Percentiles rank a stretch among this genome's conserved stretches.
These are phyloP conservation scores for Quercus dentata DNA, from an alignment of 306 rosid species.

Conservation along the genomic window DNA sequence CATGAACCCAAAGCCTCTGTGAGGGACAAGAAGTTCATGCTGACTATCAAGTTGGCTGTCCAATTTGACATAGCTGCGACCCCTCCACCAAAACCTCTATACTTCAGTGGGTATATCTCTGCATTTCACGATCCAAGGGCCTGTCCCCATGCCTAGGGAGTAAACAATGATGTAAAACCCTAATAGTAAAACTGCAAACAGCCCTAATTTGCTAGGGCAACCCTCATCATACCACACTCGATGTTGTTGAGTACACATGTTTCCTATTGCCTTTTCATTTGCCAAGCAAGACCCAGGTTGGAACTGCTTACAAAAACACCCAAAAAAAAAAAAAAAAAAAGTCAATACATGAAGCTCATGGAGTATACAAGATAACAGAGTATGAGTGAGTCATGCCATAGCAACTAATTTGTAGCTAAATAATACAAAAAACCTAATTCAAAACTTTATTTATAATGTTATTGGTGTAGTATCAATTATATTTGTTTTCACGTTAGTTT, in stretches of 20 bases:
- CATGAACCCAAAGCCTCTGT: conserved; percentile 50
- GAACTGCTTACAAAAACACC: conserved; percentile 25
- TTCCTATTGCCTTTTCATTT: conserved; percentile 24
- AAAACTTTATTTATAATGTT: too few species aligned
- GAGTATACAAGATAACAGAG: too few species aligned
- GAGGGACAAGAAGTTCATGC: conserved; percentile 66
- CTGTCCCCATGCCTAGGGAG: conserved; percentile 81
- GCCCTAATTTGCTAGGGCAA: conserved; percentile 67
- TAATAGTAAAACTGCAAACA: conserved; percentile 54
- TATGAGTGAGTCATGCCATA: too few species aligned
- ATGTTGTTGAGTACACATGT: conserved; percentile 27
- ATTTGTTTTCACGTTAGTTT: too few species aligned
- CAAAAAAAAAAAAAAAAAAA: not conserved
- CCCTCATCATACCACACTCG: conserved; percentile 72
- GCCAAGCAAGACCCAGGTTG: conserved; percentile 75
- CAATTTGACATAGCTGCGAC: conserved; percentile 86
- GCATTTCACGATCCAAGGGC: conserved; percentile 87
- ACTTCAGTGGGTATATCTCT: conserved; percentile 73
- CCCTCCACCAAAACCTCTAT: conserved; percentile 80
- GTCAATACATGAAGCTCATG: not conserved
- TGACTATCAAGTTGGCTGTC: conserved; percentile 66
- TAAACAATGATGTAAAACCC: conserved; percentile 65
- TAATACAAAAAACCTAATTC: too few species aligned
- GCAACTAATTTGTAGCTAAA: too few species aligned
- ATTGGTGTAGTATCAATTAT: too few species aligned